Base-by-base conservation (phyloP, 495 filamentous ascomycete species). In the Penicillium manginii region DNA sequence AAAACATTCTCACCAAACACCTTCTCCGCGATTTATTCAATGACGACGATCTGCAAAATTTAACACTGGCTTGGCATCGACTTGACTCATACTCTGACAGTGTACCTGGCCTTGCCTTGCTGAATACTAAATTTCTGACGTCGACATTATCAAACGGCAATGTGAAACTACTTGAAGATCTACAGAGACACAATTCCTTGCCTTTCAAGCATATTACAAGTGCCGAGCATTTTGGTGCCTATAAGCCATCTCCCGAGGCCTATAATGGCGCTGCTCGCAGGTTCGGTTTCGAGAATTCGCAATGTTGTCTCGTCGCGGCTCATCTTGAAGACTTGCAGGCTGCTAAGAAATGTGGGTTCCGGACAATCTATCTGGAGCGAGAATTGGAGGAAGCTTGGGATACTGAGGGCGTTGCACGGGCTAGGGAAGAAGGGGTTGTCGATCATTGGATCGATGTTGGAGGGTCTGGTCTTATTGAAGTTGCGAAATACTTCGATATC, bases 111-210 rank as follows among this genome's bases (percentile, higher is more conserved):
- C 54, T 65, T 48, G 37, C 47, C n/a, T 72, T 68, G 47, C 73
- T 91, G 19, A 80, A 78, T 50, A 73, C 62, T 0, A 70, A 70
- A 18, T 84, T 81, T 65, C 69, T 67, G 39, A 86, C 83, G 0
- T 78, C 78, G 46, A 89, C 84, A n/a, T 74, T 91, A 50, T 86
- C 84, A 32, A 91, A 92, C 63, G 87, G 86, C 35, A 91, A 90
- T 69, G 60, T 77, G n/a, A 68, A 71, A n/a, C 77, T 90, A 8
- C 74, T 91, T 31, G 59, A 72, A 15, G 88, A 91, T 57, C 77
- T 91, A 43, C 65, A 80, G 26, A 55, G 58, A 31, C 66, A 81
- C 52, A 84, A 76, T 23, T 62, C 72, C 37, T 78, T 91, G 49
- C 77, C 78, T 2, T 91, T 87, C 63, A 74, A 78, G 49, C 71